These are phyloP conservation scores for Mycena metata DNA, from an alignment of 768 basidiomycete genomes.

Conservation along the genomic window DNA sequence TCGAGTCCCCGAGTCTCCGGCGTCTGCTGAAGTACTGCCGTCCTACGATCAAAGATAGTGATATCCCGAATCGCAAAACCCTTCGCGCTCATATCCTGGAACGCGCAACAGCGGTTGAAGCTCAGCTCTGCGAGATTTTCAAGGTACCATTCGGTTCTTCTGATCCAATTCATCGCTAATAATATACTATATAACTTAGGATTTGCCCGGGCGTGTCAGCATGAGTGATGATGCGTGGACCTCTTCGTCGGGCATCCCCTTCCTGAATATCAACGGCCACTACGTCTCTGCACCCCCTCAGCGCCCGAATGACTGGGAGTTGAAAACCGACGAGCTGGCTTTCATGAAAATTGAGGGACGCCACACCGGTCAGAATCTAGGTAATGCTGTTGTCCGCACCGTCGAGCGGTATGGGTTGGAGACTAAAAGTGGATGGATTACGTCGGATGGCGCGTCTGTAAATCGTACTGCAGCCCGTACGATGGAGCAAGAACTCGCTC, in stretches of 20 bases:
- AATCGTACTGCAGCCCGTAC: conserved; percentile 26
- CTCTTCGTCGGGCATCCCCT: conserved; percentile 35
- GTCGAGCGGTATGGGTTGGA: conserved; percentile 24
- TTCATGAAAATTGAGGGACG: conserved; percentile 29
- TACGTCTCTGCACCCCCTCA: conserved; percentile 30
- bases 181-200: not conserved
- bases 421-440: conserved; percentile 28
- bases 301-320: conserved; percentile 27
- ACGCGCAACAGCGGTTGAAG: not conserved
- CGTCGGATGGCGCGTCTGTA: conserved; percentile 28
- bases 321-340: conserved; percentile 30
- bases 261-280: conserved; percentile 36
- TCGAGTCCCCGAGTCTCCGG: not conserved
- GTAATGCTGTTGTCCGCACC: conserved; percentile 5
- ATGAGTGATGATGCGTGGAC: conserved; percentile 38
- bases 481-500: not conserved
- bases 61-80: not conserved
- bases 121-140: not conserved
- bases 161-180: not conserved
- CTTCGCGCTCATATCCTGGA: not conserved
- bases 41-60: not conserved
- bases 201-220: not conserved
- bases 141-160: not conserved
- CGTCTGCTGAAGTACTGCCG: not conserved
- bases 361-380: conserved; percentile 30